These are phyloP conservation scores for Phialophora expanda DNA, from an alignment of 2,329 filamentous ascomycete genomes.

Conservation along the genomic window DNA sequence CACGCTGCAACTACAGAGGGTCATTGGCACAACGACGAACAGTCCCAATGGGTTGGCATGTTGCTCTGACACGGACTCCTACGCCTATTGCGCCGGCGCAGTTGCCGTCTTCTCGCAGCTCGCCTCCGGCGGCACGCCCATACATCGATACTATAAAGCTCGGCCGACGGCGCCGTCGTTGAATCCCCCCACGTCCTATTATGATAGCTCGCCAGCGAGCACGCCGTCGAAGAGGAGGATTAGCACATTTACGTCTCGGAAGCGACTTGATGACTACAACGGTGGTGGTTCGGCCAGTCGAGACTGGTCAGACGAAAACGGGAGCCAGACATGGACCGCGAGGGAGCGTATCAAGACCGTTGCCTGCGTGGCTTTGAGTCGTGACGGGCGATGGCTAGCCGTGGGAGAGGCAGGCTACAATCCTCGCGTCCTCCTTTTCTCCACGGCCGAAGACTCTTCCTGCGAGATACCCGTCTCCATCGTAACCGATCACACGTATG, in stretches of 20 bases:
- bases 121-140: slow-evolving; percentile 65
- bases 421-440: slow-evolving; percentile 89
- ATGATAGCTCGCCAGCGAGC: slow-evolving; percentile 60
- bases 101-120: slow-evolving; percentile 89
- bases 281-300: slow-evolving; percentile 51
- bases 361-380: slow-evolving; percentile 85
- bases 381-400: slow-evolving; percentile 83
- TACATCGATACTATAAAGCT: slow-evolving; percentile 89
- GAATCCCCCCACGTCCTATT: slow-evolving; percentile 62
- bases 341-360: slow-evolving; percentile 93
- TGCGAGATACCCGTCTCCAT: slow-evolving; percentile 82
- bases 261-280: slow-evolving; percentile 53
- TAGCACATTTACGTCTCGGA: slow-evolving; percentile 59
- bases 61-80: slow-evolving; percentile 69
- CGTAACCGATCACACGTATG: slow-evolving; percentile 86
- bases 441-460: slow-evolving; percentile 73
- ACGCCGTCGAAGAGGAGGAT: slow-evolving; percentile 63
- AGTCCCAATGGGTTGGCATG: slow-evolving; percentile 86
- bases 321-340: slow-evolving; percentile 79
- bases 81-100: slow-evolving; percentile 91
- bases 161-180: slow-evolving; percentile 72
- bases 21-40: slow-evolving; percentile 87
- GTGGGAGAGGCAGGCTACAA: slow-evolving; percentile 96
- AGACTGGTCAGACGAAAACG: slow-evolving; percentile 63
- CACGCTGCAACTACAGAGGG: slow-evolving; percentile 35